Conservation (phyloP, 1,284 basidiomycete species). For the Trametes pubescens region DNA sequence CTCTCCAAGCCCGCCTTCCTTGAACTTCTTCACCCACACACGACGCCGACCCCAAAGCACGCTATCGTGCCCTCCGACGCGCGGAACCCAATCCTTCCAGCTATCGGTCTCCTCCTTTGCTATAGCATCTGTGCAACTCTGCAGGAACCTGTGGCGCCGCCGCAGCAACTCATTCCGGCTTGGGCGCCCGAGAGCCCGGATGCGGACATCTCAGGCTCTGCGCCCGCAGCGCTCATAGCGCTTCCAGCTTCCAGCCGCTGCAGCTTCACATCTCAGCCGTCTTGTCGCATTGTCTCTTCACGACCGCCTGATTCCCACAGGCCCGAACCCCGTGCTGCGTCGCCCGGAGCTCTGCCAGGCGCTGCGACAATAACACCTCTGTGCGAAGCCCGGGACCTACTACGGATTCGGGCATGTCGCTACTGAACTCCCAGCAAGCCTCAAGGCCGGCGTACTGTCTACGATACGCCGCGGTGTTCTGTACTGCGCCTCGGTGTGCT, state of each 20-base stretch:
- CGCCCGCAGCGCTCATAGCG: neutral
- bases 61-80: neutral
- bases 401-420: neutral
- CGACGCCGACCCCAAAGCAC: neutral
- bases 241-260: neutral
- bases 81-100: neutral
- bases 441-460: neutral
- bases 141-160: conserved; percentile 1
- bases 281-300: neutral
- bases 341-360: neutral
- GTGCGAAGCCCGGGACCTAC: neutral
- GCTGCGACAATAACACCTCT: no score
- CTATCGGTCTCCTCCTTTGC: neutral
- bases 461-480: neutral
- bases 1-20: conserved; percentile 7
- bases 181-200: conserved; percentile 7
- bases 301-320: neutral
- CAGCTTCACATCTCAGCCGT: neutral
- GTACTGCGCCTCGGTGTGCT: no score
- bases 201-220: conserved; percentile 11
- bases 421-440: neutral
- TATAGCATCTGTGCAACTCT: conserved; percentile 4
- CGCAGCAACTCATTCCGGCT: neutral
- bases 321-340: neutral
- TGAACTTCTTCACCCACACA: neutral